Conservation (phyloP, 257 asterid genomes). For the Rhazya stricta region DNA sequence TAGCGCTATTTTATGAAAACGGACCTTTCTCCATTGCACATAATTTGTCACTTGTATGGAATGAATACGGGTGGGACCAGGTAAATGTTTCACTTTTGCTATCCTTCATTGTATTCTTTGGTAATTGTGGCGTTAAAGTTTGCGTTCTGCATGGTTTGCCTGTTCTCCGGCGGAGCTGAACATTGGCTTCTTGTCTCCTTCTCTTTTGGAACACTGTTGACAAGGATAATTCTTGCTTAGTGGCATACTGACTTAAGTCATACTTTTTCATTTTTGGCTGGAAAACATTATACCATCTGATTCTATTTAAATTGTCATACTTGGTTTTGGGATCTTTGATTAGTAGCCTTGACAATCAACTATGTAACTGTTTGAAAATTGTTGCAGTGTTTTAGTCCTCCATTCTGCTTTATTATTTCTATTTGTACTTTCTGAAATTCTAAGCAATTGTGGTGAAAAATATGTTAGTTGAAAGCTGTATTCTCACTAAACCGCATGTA, state of each 20-base stretch:
- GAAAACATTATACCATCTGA: not conserved
- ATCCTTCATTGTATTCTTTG: not conserved
- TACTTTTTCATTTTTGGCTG: not conserved
- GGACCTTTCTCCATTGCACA: slow-evolving; percentile 73
- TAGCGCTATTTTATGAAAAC: slow-evolving; percentile 90
- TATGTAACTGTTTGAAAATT: not conserved
- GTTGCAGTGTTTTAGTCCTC: not conserved
- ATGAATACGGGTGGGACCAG: slow-evolving; percentile 69
- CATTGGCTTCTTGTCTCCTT: not conserved
- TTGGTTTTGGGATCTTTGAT: not conserved
- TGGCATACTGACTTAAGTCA: not conserved
- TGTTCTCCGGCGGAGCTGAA: not conserved
- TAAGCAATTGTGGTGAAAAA: not conserved
- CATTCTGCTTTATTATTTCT: not conserved
- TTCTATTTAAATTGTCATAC: not conserved
- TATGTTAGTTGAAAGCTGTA: not conserved
- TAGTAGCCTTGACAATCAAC: not conserved
- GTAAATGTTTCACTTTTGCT: slow-evolving; percentile 10
- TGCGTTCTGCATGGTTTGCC: not conserved
- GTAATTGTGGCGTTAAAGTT: not conserved
- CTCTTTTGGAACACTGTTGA: not conserved
- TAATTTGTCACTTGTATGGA: slow-evolving; percentile 64
- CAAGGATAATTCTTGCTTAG: not conserved
- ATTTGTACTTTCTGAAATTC: not conserved
- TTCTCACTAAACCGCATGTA: not conserved